A percentile compares a stretch with the other conserved stretches of the same genome.
phyloP scores from a whole-genome alignment of 2,329 filamentous ascomycete species.

The Trichoderma pleuroti region DNA sequence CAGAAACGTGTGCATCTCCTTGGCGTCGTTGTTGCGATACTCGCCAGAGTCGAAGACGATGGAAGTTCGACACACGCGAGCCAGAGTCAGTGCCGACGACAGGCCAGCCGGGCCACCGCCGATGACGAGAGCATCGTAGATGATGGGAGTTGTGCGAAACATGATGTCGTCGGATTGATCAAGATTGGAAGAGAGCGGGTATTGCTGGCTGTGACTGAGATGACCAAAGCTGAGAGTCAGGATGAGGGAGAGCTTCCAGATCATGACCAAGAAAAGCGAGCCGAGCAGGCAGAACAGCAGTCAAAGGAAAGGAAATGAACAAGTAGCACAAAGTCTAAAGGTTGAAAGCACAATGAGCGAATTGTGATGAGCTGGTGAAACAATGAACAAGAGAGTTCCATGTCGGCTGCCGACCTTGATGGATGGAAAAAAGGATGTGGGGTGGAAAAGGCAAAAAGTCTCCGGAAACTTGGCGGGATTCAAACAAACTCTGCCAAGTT shows the following conservation, averaged over 20 bases:
- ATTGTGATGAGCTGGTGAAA: not conserved
- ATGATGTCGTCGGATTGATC: not conserved
- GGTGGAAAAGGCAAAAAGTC: not conserved
- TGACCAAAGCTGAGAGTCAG: not conserved
- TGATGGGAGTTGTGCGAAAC: not conserved
- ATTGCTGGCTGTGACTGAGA: not conserved
- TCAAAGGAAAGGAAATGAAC: not conserved
- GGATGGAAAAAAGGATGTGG: not conserved
- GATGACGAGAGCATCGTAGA: constrained; percentile 46
- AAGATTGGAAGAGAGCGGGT: not conserved
- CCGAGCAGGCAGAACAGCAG: not conserved
- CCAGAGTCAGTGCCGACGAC: constrained; percentile 44
- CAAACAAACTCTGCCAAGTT: not conserved
- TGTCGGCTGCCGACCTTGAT: not conserved
- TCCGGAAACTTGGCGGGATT: not conserved
- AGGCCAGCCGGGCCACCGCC: constrained; percentile 50
- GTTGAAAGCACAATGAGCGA: not conserved
- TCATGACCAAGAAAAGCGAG: not conserved
- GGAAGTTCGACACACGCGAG: constrained; percentile 46
- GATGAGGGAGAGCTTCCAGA: not conserved
- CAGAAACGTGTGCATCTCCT: constrained; percentile 47
- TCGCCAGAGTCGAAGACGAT: constrained; percentile 48
- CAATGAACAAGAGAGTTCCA: not conserved
- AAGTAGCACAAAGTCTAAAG: not conserved
- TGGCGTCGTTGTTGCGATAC: constrained; percentile 48